Percentiles rank a stretch among this genome's conserved stretches.
These are phyloP conservation scores for Erodium texanum DNA, from an alignment of 441 rosid genomes.

Conservation along the genomic window DNA sequence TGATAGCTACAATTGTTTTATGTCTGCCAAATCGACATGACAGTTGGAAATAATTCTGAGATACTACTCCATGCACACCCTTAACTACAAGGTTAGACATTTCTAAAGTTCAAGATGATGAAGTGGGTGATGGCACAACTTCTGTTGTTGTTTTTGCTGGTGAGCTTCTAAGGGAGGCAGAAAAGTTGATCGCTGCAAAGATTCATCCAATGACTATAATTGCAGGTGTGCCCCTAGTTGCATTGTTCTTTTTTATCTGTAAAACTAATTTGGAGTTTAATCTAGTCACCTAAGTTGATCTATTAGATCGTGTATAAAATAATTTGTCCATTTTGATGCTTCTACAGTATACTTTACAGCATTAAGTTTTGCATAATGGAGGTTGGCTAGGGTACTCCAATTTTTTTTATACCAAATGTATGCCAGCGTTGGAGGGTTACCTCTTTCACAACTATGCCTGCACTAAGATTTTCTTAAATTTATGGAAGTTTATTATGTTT, in stretches of 20 bases:
- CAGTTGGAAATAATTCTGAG: too few species aligned
- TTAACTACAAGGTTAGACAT: constrained; percentile 48
- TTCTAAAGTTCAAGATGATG: constrained; percentile 99
- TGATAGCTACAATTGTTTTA: too few species aligned
- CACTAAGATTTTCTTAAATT: neutral
- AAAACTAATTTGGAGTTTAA: neutral
- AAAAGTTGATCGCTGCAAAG: constrained; percentile 79
- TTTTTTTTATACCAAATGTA: neutral
- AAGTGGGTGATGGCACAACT: constrained; percentile 99
- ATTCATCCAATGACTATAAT: constrained; percentile 97
- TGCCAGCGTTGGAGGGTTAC: neutral
- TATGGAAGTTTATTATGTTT: neutral
- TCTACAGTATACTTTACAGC: neutral
- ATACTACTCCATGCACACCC: constrained; percentile 15
- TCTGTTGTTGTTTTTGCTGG: constrained; percentile 98
- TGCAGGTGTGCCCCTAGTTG: constrained; percentile 38
- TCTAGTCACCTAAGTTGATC: neutral
- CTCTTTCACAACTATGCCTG: neutral
- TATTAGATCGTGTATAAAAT: neutral
- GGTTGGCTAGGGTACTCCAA: neutral
- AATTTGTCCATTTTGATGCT: neutral
- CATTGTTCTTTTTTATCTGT: neutral
- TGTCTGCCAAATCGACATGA: too few species aligned
- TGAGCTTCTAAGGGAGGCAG: constrained; percentile 95
- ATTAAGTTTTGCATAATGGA: neutral